phyloP scores from a whole-genome alignment of 1,139 yeast genomes.

The Geotrichum citri-aurantii region DNA sequence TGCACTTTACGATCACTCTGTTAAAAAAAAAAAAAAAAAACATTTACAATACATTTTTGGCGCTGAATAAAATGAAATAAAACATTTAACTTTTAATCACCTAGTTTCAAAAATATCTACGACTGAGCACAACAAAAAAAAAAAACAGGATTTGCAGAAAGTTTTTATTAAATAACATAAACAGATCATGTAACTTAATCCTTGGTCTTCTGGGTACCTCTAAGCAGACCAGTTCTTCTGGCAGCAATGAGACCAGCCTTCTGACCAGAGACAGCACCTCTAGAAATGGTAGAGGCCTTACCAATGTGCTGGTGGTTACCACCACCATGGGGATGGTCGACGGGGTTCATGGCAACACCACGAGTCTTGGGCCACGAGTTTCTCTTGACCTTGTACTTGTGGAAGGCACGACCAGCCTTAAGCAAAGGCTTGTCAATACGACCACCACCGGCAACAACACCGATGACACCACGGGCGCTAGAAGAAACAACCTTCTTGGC shows the following conservation, averaged over 20 bases:
- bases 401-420: constrained; percentile 99
- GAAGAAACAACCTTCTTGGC: constrained; percentile 95
- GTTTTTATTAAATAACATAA: neutral
- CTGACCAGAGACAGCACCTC: constrained; percentile 99
- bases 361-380: constrained; percentile 99
- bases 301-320: constrained; percentile 99
- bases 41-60: too few species aligned
- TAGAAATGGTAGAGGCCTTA: constrained; percentile 99
- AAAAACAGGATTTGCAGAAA: neutral
- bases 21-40: too few species aligned
- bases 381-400: constrained; percentile 98
- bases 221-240: constrained; percentile 99
- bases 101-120: too few species aligned
- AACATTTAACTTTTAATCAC: too few species aligned
- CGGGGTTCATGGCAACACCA: constrained; percentile 99
- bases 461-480: constrained; percentile 98
- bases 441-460: constrained; percentile 99
- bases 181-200: constrained; percentile 42
- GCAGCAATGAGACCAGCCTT: constrained; percentile 99
- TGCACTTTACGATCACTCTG: too few species aligned
- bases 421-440: constrained; percentile 98
- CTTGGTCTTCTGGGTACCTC: constrained; percentile 99
- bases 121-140: too few species aligned
- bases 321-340: constrained; percentile 99
- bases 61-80: too few species aligned